phyloP scores from a whole-genome alignment of 2,329 filamentous ascomycete genomes.

The Stagonosporopsis rhizophila region DNA sequence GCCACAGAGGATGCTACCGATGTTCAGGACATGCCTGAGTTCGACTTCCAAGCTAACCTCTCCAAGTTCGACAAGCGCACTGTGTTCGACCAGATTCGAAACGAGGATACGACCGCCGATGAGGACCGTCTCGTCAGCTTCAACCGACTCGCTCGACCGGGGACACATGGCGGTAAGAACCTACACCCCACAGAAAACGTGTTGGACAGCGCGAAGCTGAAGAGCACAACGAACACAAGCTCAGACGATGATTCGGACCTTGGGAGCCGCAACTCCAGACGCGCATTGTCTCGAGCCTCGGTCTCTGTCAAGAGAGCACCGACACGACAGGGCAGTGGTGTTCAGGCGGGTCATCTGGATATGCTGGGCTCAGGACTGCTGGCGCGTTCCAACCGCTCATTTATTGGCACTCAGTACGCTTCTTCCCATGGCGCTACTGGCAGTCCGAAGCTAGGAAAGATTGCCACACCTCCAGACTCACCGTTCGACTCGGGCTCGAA shows the following conservation, averaged over 20 bases:
- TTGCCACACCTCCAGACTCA: conserved; percentile 48
- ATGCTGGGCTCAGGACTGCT: conserved; percentile 41
- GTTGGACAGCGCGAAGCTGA: conserved; percentile 63
- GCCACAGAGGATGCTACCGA: conserved; percentile 96
- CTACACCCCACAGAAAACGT: conserved; percentile 92
- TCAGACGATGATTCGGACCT: conserved; percentile 50
- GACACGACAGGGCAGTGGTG: conserved; percentile 50
- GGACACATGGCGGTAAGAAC: conserved; percentile 77
- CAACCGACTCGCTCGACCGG: conserved; percentile 68
- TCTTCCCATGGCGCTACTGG: conserved; percentile 47
- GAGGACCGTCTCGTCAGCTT: conserved; percentile 89
- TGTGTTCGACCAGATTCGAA: conserved; percentile 89
- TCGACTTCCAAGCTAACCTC: conserved; percentile 88
- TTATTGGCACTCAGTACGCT: conserved; percentile 44
- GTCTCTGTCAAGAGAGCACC: conserved; percentile 48
- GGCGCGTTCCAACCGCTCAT: conserved; percentile 40
- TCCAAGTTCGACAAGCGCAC: conserved; percentile 94
- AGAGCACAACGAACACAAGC: conserved; percentile 44
- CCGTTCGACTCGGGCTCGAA: conserved; percentile 40
- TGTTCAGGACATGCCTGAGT: conserved; percentile 90
- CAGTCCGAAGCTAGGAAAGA: conserved; percentile 43
- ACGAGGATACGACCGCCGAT: conserved; percentile 87
- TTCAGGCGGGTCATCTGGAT: conserved; percentile 47
- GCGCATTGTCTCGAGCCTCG: conserved; percentile 51
- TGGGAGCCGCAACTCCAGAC: conserved; percentile 48